phyloP scores from a whole-genome alignment of 495 filamentous ascomycete species.

The Annulohypoxylon stygium region DNA sequence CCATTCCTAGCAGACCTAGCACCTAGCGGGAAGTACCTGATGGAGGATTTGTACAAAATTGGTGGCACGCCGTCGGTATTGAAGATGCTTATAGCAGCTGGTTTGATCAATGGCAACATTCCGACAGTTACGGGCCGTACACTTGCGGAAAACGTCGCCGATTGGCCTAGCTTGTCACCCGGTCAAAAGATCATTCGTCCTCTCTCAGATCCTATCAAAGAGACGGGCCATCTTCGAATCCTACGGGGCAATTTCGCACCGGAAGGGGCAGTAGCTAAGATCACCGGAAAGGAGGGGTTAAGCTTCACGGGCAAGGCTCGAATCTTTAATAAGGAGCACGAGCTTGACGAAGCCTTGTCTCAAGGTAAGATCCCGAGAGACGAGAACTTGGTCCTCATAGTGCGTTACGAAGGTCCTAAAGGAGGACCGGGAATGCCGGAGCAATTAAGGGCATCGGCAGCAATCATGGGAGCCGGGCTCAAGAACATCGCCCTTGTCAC shows the following conservation, averaged over 20 bases:
- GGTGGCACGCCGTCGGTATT: slow-evolving; percentile 92
- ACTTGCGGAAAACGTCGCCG: slow-evolving; percentile 85
- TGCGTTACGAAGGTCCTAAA: slow-evolving; percentile 95
- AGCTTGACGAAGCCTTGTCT: slow-evolving; percentile 81
- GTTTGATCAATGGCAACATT: slow-evolving; percentile 85
- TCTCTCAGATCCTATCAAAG: slow-evolving; percentile 85
- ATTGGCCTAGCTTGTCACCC: slow-evolving; percentile 82
- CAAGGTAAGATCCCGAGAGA: slow-evolving; percentile 76
- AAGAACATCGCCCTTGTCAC: slow-evolving; percentile 93
- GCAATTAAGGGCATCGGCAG: slow-evolving; percentile 88
- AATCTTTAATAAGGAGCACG: slow-evolving; percentile 91
- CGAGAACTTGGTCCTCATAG: slow-evolving; percentile 87
- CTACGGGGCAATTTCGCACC: slow-evolving; percentile 92
- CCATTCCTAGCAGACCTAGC: slow-evolving; percentile 95
- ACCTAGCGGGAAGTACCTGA: slow-evolving; percentile 87
- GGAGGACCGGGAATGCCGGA: slow-evolving; percentile 99
- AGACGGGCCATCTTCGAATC: slow-evolving; percentile 89
- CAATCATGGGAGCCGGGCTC: slow-evolving; percentile 92
- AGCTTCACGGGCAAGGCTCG: slow-evolving; percentile 83
- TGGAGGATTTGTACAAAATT: slow-evolving; percentile 95
- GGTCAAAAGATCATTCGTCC: slow-evolving; percentile 89
- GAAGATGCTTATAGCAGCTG: slow-evolving; percentile 88
- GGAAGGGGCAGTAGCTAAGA: slow-evolving; percentile 94
- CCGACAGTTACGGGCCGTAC: slow-evolving; percentile 94
- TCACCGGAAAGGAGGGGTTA: slow-evolving; percentile 94